Conservation (phyloP, 805 yeast species). For the Tetrapisispora nanseiensis region DNA sequence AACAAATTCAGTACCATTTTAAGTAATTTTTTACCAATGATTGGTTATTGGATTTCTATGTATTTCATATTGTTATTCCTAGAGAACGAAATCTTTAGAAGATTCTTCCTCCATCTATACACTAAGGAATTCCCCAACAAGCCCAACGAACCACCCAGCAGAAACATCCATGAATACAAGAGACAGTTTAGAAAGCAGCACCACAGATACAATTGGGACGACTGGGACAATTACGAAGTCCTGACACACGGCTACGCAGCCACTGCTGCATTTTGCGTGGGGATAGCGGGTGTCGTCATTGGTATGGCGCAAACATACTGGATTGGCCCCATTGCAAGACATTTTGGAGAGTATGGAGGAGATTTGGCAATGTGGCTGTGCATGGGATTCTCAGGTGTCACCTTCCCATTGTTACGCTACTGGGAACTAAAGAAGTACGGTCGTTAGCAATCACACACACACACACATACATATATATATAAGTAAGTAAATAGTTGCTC, state of each 20-base stretch:
- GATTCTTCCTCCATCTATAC: slow-evolving; percentile 34
- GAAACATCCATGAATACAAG: slow-evolving; percentile 14
- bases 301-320: slow-evolving; percentile 87
- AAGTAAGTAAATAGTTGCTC: no score
- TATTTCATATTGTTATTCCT: slow-evolving; percentile 62
- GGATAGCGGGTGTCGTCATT: slow-evolving; percentile 72
- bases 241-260: slow-evolving; percentile 71
- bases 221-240: slow-evolving; percentile 54
- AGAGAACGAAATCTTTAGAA: slow-evolving; percentile 65
- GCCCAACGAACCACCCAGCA: slow-evolving; percentile 36
- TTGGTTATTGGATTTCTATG: slow-evolving; percentile 84
- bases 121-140: slow-evolving; percentile 36
- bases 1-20: slow-evolving; percentile 61
- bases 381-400: slow-evolving; percentile 57
- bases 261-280: slow-evolving; percentile 49
- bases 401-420: slow-evolving; percentile 58
- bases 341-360: slow-evolving; percentile 59
- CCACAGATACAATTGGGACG: slow-evolving; percentile 57
- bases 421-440: slow-evolving; percentile 51
- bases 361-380: slow-evolving; percentile 77
- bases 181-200: slow-evolving; percentile 13
- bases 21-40: slow-evolving; percentile 80
- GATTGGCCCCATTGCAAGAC: slow-evolving; percentile 61
- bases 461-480: neutral
- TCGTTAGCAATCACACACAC: slow-evolving; percentile 18